These are phyloP conservation scores for Erigeron canadensis DNA, from an alignment of 129 eudicot genomes.

Conservation along the genomic window DNA sequence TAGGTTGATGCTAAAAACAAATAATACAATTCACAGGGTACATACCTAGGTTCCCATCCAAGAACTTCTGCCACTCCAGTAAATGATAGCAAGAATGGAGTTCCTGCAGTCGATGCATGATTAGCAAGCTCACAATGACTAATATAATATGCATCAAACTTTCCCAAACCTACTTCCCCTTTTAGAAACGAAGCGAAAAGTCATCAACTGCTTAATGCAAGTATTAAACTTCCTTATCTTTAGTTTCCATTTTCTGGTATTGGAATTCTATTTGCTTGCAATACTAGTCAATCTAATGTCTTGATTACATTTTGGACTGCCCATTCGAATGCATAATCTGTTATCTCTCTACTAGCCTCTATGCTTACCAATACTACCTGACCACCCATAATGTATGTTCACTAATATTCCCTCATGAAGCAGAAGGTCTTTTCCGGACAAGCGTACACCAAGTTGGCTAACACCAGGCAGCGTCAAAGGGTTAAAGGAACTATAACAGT, in stretches of 20 bases:
- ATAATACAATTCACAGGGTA: background rate
- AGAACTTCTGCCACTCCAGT: constrained; percentile 93
- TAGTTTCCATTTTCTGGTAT: no score
- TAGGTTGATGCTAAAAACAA: background rate
- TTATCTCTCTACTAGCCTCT: constrained; percentile 41
- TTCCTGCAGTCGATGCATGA: constrained; percentile 84
- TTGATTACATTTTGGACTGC: constrained; percentile 42
- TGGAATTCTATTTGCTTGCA: constrained; percentile 33
- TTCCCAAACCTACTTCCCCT: constrained; percentile 91
- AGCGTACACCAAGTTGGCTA: constrained; percentile 35
- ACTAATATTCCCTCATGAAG: constrained; percentile 2
- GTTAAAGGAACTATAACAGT: constrained; percentile 45
- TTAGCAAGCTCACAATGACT: constrained; percentile 98
- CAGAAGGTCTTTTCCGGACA: constrained; percentile 17
- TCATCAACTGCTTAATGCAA: no score
- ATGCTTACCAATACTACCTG: constrained; percentile 39
- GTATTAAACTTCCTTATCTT: no score
- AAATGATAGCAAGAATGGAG: constrained; percentile 81
- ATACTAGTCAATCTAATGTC: constrained; percentile 41
- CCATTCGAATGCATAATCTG: constrained; percentile 40
- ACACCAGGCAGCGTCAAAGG: constrained; percentile 26
- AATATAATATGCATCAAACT: constrained; percentile 93
- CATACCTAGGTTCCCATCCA: constrained; percentile 97
- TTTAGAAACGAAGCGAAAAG: constrained; percentile 38
- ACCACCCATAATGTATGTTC: constrained; percentile 27